These are phyloP conservation scores for Yamadazyma diospyri DNA, from an alignment of 1,139 yeast species.

Conservation along the genomic window DNA sequence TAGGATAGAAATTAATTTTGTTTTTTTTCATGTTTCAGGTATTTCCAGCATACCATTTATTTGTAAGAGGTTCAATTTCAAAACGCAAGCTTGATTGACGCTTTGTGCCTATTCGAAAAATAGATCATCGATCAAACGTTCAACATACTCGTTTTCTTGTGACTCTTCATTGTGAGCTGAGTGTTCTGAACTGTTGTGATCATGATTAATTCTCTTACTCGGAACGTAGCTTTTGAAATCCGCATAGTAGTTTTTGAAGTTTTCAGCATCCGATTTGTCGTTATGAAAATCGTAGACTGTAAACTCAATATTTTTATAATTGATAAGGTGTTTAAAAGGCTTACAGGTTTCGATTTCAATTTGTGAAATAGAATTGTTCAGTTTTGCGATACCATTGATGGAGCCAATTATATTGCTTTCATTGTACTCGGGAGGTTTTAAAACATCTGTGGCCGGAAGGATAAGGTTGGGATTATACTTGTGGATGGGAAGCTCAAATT, in stretches of 20 bases:
- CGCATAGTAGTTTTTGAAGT: constrained; percentile 7
- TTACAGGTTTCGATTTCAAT: constrained; percentile 65
- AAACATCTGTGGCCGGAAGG: not conserved
- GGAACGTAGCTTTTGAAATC: constrained; percentile 6
- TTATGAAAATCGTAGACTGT: constrained; percentile 23
- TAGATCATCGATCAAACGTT: constrained; percentile 11
- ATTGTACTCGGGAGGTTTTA: not conserved
- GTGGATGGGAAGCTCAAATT: constrained; percentile 40
- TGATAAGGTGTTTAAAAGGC: constrained; percentile 51
- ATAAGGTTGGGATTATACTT: constrained; percentile 11
- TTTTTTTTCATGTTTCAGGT: not conserved
- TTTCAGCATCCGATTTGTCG: constrained; percentile 8
- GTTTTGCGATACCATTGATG: constrained; percentile 1
- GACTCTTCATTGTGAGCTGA: constrained; percentile 2
- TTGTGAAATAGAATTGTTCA: constrained; percentile 44
- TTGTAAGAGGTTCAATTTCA: not conserved
- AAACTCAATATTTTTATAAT: constrained; percentile 33
- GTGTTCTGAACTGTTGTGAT: not conserved
- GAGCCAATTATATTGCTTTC: constrained; percentile 2
- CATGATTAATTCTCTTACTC: constrained; percentile 3
- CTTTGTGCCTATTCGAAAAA: constrained; percentile 4
- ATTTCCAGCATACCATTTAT: constrained; percentile 2
- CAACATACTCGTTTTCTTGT: constrained; percentile 11
- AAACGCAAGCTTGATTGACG: too few species aligned
- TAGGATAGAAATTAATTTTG: too few species aligned